Conservation (phyloP, 2,329 filamentous ascomycete genomes). For the Ophiosphaerella korrae region DNA sequence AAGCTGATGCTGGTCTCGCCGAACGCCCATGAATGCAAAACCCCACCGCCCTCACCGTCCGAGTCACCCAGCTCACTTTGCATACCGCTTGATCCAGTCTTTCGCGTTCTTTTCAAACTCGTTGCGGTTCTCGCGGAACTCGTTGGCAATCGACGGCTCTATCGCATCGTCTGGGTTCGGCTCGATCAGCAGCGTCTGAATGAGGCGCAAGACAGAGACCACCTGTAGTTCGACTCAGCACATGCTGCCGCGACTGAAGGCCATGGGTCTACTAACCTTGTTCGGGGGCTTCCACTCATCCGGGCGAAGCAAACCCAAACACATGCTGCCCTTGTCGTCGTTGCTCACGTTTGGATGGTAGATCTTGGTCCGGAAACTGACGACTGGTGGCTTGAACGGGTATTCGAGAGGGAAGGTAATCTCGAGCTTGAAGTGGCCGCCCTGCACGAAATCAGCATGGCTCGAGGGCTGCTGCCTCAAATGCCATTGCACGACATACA, state of each 20-base stretch:
- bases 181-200: slow-evolving; percentile 74
- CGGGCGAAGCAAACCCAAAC: slow-evolving; percentile 78
- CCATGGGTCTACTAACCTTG: slow-evolving; percentile 47
- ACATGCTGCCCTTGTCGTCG: slow-evolving; percentile 83
- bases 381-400: slow-evolving; percentile 83
- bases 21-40: slow-evolving; percentile 39
- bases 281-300: slow-evolving; percentile 93
- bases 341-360: slow-evolving; percentile 96
- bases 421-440: slow-evolving; percentile 74
- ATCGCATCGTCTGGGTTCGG: slow-evolving; percentile 90
- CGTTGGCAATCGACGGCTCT: slow-evolving; percentile 82
- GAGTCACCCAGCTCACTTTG: slow-evolving; percentile 48
- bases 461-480: not conserved
- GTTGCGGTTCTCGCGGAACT: slow-evolving; percentile 71
- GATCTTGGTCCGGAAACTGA: slow-evolving; percentile 85
- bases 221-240: slow-evolving; percentile 47
- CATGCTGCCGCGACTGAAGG: too few relatives aligned
- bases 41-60: not conserved
- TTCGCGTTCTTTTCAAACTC: slow-evolving; percentile 76
- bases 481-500: slow-evolving; percentile 51
- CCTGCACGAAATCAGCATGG: slow-evolving; percentile 48
- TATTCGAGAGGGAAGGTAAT: slow-evolving; percentile 79
- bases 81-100: slow-evolving; percentile 76
- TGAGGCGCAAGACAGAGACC: slow-evolving; percentile 74
- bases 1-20: slow-evolving; percentile 32